Conservation (phyloP, 2,329 filamentous ascomycete genomes). For the Penicillium sclerotigenum region DNA sequence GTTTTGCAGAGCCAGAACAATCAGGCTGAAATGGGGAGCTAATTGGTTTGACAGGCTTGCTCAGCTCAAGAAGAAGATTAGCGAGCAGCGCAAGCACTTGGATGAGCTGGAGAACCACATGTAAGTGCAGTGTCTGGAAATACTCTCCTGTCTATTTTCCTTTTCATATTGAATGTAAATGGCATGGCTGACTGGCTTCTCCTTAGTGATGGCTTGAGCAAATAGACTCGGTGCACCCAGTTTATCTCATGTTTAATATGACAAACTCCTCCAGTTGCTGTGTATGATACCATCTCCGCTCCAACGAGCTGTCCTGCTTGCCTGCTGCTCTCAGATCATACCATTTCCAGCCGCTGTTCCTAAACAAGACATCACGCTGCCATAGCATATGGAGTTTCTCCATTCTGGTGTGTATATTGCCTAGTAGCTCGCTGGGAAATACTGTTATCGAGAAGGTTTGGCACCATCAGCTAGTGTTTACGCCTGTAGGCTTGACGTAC, state of each 20-base stretch:
- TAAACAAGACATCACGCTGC: conserved; percentile 6
- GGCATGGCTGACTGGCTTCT: conserved; percentile 11
- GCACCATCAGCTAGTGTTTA: not conserved
- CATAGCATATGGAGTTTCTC: conserved; percentile 10
- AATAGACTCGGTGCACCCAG: conserved; percentile 39
- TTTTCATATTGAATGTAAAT: not conserved
- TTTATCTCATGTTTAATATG: not conserved
- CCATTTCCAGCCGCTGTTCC: conserved; percentile 8
- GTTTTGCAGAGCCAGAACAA: conserved; percentile 7
- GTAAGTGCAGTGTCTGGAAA: conserved; percentile 51
- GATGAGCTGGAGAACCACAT: conserved; percentile 83
- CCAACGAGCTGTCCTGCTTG: not conserved
- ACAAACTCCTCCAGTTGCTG: conserved; percentile 1
- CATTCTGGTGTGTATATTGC: not conserved
- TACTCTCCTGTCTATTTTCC: not conserved
- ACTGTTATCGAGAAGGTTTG: not conserved
- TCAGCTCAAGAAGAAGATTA: conserved; percentile 66
- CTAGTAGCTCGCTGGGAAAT: not conserved
- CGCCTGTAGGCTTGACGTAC: not conserved
- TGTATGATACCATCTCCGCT: conserved; percentile 18
- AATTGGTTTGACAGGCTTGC: conserved; percentile 51
- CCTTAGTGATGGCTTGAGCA: conserved; percentile 70
- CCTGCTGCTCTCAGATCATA: not conserved
- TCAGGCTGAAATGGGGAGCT: not conserved
- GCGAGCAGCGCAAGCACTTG: conserved; percentile 76